Conservation (phyloP, 768 basidiomycete species). For the Gymnopilus junonius region DNA sequence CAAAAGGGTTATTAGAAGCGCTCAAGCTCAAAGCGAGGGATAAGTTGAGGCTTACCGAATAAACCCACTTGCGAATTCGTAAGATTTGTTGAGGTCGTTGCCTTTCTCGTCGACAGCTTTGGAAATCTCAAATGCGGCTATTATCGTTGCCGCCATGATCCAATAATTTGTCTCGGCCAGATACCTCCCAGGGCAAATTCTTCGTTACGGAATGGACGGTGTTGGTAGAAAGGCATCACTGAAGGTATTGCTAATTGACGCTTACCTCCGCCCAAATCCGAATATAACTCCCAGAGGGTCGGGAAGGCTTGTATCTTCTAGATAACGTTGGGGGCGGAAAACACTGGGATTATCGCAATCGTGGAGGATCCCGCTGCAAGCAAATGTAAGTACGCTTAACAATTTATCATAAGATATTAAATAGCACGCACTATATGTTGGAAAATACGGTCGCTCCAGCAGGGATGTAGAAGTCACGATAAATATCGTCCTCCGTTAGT, state of each 20-base stretch:
- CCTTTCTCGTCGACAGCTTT: conserved; percentile 47
- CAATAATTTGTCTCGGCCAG: conserved; percentile 54
- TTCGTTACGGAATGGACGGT: conserved; percentile 19
- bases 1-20: neutral
- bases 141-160: conserved; percentile 46
- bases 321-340: conserved; percentile 57
- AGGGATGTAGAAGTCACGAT: conserved; percentile 50
- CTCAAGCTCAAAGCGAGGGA: neutral
- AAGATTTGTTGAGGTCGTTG: conserved; percentile 39
- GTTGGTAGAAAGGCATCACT: neutral
- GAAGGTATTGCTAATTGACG: conserved; percentile 7
- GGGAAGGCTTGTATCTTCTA: conserved; percentile 39
- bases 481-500: conserved; percentile 54
- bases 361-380: conserved; percentile 43
- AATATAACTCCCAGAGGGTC: conserved; percentile 56
- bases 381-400: neutral
- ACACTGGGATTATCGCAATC: conserved; percentile 48
- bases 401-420: neutral
- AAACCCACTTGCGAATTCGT: conserved; percentile 46
- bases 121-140: conserved; percentile 49
- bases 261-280: conserved; percentile 60
- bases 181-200: conserved; percentile 58
- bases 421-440: conserved; percentile 44
- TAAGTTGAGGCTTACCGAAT: conserved; percentile 42
- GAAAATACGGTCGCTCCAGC: conserved; percentile 47